Percentiles rank a stretch among this genome's conserved stretches.
phyloP scores from a whole-genome alignment of 331 rosid species.

The Cydonia oblonga region DNA sequence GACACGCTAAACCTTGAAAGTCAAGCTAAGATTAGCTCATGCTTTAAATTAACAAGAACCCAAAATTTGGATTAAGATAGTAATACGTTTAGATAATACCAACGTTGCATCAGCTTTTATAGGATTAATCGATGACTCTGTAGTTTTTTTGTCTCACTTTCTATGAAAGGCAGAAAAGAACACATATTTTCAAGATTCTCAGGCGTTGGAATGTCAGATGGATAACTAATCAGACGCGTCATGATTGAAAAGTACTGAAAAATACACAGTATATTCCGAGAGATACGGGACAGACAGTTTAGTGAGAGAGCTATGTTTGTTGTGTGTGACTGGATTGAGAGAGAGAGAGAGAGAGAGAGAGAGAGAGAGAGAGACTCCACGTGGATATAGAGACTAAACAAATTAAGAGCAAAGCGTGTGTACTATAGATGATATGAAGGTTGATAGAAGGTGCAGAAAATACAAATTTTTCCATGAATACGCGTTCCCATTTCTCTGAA shows the following conservation, averaged over 20 bases:
- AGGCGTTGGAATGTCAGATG: neutral
- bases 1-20: conserved; percentile 26
- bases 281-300: neutral
- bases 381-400: neutral
- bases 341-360: neutral
- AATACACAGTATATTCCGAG: neutral
- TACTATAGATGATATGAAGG: neutral
- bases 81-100: neutral
- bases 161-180: neutral
- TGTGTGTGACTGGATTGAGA: too few relatives aligned
- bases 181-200: neutral
- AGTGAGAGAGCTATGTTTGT: neutral
- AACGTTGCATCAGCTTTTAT: neutral
- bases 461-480: neutral
- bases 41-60: neutral
- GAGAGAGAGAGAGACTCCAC: neutral
- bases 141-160: neutral
- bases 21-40: conserved; percentile 13
- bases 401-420: conserved; percentile 10
- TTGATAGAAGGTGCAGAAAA: conserved; percentile 1
- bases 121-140: neutral
- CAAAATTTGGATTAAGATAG: neutral
- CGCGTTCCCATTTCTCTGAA: conserved; percentile 4
- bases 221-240: conserved; percentile 12
- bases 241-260: conserved; percentile 6